These are phyloP conservation scores for Rugonectria rugulosa DNA, from an alignment of 2,329 filamentous ascomycete species.

Conservation along the genomic window DNA sequence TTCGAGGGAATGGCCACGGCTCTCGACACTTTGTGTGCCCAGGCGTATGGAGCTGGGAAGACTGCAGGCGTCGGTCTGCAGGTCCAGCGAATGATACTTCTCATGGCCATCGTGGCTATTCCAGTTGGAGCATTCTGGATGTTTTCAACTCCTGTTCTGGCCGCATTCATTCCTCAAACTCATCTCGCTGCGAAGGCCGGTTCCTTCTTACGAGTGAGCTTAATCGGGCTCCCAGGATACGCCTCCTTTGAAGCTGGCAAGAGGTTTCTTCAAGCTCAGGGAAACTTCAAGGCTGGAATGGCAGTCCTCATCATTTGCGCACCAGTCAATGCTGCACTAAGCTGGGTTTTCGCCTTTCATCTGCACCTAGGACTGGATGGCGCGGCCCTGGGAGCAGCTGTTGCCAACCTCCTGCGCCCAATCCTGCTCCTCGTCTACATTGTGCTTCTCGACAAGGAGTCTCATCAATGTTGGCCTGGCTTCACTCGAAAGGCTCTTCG, in stretches of 20 bases:
- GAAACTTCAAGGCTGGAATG: slow-evolving; percentile 59
- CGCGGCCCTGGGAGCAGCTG: slow-evolving; percentile 57
- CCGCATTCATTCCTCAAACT: slow-evolving; percentile 55
- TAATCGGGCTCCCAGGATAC: slow-evolving; percentile 61
- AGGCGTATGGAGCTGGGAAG: slow-evolving; percentile 47
- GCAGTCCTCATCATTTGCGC: slow-evolving; percentile 55
- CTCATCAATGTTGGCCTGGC: slow-evolving; percentile 46
- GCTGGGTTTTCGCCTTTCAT: slow-evolving; percentile 56
- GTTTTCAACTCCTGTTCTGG: slow-evolving; percentile 54
- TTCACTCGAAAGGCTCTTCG: slow-evolving; percentile 46
- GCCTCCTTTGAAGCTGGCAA: slow-evolving; percentile 62
- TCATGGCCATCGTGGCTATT: slow-evolving; percentile 55
- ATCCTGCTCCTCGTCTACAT: slow-evolving; percentile 56
- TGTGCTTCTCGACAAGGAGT: slow-evolving; percentile 48
- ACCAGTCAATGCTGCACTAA: slow-evolving; percentile 56
- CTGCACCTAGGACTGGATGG: slow-evolving; percentile 56
- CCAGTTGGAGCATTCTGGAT: slow-evolving; percentile 59
- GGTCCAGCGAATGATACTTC: slow-evolving; percentile 59
- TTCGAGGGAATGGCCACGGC: slow-evolving; percentile 40
- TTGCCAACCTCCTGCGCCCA: slow-evolving; percentile 58
- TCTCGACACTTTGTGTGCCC: slow-evolving; percentile 37
- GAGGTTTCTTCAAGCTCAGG: slow-evolving; percentile 62
- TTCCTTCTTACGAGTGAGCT: slow-evolving; percentile 55
- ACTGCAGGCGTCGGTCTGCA: slow-evolving; percentile 58
- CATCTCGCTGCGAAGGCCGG: slow-evolving; percentile 57